Evolutionary conservation across 306 rosid genomes (phyloP).

Genomic region (Fragaria iinumae): DNA sequence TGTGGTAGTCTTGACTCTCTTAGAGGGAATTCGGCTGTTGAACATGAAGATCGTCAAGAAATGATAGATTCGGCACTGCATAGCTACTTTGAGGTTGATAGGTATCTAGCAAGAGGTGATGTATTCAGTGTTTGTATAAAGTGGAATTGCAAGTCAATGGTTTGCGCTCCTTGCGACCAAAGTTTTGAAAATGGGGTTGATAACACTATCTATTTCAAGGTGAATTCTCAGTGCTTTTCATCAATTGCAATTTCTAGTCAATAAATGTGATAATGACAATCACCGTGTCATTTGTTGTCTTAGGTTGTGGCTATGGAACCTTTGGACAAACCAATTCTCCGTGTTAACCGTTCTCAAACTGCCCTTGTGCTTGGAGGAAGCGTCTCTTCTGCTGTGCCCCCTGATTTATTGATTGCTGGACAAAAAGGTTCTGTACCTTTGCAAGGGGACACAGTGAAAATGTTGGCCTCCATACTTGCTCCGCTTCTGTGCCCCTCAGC

Average conservation of each 20-base stretch:
- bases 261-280: conserved; percentile 11
- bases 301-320: conserved; percentile 95
- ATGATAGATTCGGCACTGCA: conserved; percentile 74
- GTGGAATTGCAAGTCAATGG: conserved; percentile 66
- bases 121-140: conserved; percentile 59
- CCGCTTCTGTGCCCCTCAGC: conserved; percentile 81
- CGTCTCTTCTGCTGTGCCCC: conserved; percentile 74
- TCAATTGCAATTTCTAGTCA: conserved; percentile 5
- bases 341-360: conserved; percentile 60
- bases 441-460: conserved; percentile 70
- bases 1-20: conserved; percentile 75
- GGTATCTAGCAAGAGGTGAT: conserved; percentile 76
- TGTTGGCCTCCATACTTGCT: conserved; percentile 74
- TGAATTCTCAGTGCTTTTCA: conserved; percentile 24
- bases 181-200: conserved; percentile 32
- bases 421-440: conserved; percentile 62
- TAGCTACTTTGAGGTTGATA: conserved; percentile 76
- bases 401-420: conserved; percentile 64
- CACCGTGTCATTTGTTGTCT: conserved; percentile 34
- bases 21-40: conserved; percentile 53
- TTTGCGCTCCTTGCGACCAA: conserved; percentile 73
- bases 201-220: conserved; percentile 75
- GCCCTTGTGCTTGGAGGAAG: conserved; percentile 95
- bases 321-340: conserved; percentile 63
- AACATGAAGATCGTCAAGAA: conserved; percentile 70